Evolutionary conservation across 2,329 filamentous ascomycete species (phyloP).

Genomic region (Colletotrichum aenigma): DNA sequence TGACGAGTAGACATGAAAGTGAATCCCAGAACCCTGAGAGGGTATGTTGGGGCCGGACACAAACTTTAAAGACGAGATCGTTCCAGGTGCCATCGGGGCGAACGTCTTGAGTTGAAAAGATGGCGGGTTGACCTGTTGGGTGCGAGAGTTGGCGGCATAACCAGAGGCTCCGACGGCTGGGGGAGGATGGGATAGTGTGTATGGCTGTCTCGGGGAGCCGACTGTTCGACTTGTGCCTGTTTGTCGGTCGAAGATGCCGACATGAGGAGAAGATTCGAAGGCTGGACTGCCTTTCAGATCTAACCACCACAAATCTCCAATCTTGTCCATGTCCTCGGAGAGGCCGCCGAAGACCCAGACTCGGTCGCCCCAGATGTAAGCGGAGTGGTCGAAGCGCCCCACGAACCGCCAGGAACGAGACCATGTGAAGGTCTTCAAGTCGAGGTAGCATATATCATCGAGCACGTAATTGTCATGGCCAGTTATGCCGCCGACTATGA

Average conservation of each 20-base stretch:
- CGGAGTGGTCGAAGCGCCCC: constrained; percentile 91
- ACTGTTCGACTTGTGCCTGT: constrained; percentile 42
- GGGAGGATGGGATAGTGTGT: constrained; percentile 50
- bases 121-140: constrained; percentile 68
- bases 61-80: constrained; percentile 90
- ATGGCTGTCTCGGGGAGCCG: constrained; percentile 57
- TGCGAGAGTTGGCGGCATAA: constrained; percentile 71
- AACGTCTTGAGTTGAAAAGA: constrained; percentile 74
- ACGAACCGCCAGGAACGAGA: constrained; percentile 96
- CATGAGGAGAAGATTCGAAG: constrained; percentile 72
- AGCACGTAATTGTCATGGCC: constrained; percentile 90
- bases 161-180: constrained; percentile 63
- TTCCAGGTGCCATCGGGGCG: constrained; percentile 83
- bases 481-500: constrained; percentile 94
- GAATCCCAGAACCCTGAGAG: constrained; percentile 86
- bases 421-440: constrained; percentile 98
- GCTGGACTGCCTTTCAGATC: constrained; percentile 91
- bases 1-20: constrained; percentile 95
- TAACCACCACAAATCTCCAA: constrained; percentile 95
- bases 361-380: constrained; percentile 88
- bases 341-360: constrained; percentile 97
- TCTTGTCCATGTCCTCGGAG: constrained; percentile 95
- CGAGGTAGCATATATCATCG: constrained; percentile 95
- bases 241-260: constrained; percentile 56
- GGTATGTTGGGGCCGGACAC: constrained; percentile 86